A percentile compares a stretch with the other conserved stretches of the same genome.
phyloP scores from a whole-genome alignment of 2,329 filamentous ascomycete genomes.

The Epichloe bromicola region DNA sequence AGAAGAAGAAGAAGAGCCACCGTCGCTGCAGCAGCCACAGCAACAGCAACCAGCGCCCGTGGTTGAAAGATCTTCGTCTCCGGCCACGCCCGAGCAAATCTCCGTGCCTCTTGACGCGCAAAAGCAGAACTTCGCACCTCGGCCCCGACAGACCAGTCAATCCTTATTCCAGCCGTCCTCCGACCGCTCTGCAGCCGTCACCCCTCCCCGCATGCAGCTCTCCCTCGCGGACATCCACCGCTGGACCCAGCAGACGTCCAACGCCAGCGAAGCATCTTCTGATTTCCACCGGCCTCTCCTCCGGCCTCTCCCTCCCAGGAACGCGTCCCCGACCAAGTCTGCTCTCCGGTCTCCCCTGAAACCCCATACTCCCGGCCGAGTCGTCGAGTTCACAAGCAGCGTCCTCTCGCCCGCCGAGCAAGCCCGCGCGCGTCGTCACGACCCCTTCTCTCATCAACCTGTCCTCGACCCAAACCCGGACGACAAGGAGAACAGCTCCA shows the following conservation, averaged over 20 bases:
- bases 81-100: conserved; percentile 21
- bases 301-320: conserved; percentile 34
- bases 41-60: neutral
- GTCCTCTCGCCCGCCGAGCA: conserved; percentile 33
- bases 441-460: conserved; percentile 7
- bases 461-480: conserved; percentile 6
- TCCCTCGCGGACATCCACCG: conserved; percentile 27
- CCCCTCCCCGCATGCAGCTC: conserved; percentile 29
- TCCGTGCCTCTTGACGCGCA: conserved; percentile 26
- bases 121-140: conserved; percentile 37
- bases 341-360: conserved; percentile 44
- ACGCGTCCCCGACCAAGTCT: conserved; percentile 44
- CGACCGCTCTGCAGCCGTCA: conserved; percentile 14
- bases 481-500: conserved; percentile 22
- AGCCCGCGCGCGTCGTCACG: conserved; percentile 20
- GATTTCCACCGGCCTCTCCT: conserved; percentile 25
- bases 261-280: conserved; percentile 23
- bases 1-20: neutral
- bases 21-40: neutral
- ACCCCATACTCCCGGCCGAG: conserved; percentile 42
- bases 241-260: conserved; percentile 28
- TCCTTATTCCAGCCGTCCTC: conserved; percentile 27
- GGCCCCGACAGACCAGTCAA: conserved; percentile 19
- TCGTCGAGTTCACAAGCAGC: conserved; percentile 44
- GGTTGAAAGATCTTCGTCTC: conserved; percentile 8